These are phyloP conservation scores for Porpolomopsis calyptriformis DNA, from an alignment of 768 basidiomycete species.

Conservation along the genomic window DNA sequence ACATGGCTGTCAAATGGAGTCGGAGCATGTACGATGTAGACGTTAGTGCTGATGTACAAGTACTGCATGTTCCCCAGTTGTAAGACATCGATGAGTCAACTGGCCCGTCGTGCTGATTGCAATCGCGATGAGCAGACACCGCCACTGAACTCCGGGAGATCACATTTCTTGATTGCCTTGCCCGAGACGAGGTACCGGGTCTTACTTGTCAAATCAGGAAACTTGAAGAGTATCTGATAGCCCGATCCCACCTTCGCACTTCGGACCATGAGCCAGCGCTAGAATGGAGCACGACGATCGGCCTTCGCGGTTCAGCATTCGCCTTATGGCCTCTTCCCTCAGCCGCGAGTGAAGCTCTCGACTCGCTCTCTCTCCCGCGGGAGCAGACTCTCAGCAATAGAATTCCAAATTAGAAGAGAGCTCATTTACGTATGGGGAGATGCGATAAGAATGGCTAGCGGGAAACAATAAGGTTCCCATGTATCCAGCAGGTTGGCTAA, in stretches of 20 bases:
- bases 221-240: background rate
- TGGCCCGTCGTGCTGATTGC: background rate
- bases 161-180: background rate
- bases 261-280: background rate
- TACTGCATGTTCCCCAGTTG: no score
- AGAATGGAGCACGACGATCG: no score
- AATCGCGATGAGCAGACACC: background rate
- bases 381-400: background rate
- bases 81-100: background rate
- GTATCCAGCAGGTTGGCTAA: background rate
- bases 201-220: background rate
- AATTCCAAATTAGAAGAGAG: background rate
- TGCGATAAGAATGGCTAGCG: background rate
- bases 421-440: background rate
- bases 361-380: background rate
- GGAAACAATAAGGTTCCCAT: background rate
- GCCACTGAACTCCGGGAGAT: background rate
- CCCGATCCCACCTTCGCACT: no score
- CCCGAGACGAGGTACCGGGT: background rate
- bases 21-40: no score
- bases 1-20: no score
- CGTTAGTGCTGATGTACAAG: no score
- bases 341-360: no score
- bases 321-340: no score
- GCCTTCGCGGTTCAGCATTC: no score